A percentile compares a stretch with the other conserved stretches of the same genome.
These are phyloP conservation scores for Phyllachora maydis DNA, from an alignment of 2,329 filamentous ascomycete species.

Conservation along the genomic window DNA sequence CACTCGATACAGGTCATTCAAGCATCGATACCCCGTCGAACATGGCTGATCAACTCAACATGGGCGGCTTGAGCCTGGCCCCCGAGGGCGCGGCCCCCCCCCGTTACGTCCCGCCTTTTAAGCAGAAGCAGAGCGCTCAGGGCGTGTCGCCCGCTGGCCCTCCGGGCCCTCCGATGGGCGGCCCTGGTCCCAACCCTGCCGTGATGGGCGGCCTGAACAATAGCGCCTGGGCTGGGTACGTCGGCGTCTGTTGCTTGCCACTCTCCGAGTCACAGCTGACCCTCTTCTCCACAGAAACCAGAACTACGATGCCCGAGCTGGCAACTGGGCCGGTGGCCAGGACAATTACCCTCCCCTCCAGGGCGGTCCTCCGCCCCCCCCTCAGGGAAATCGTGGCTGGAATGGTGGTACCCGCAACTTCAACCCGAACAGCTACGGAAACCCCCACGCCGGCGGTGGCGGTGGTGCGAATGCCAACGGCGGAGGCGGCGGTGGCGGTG, in stretches of 20 bases:
- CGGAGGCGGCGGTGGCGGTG: constrained; percentile 23
- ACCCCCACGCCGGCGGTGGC: constrained; percentile 17
- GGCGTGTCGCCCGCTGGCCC: constrained; percentile 9
- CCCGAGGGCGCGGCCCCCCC: constrained; percentile 18
- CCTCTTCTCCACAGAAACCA: constrained; percentile 20
- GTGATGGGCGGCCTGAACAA: constrained; percentile 35
- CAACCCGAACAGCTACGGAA: constrained; percentile 43
- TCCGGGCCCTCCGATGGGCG: constrained; percentile 17
- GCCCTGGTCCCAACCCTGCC: constrained; percentile 8
- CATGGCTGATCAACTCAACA: constrained; percentile 75
- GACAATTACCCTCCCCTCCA: constrained; percentile 3
- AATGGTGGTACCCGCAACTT: constrained; percentile 17
- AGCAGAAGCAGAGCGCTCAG: constrained; percentile 15
- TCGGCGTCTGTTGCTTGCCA: too few relatives aligned
- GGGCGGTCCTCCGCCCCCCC: constrained; percentile 2
- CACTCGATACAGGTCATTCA: too few relatives aligned
- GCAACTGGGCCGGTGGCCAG: constrained; percentile 2
- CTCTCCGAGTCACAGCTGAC: too few relatives aligned
- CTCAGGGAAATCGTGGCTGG: constrained; percentile 7
- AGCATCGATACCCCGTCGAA: too few relatives aligned
- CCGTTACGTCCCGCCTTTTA: constrained; percentile 73
- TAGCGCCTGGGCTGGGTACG: constrained; percentile 44
- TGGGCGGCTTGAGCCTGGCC: constrained; percentile 50
- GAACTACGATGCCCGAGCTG: constrained; percentile 17
- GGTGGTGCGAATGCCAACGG: constrained; percentile 12